A percentile compares a stretch with the other conserved stretches of the same genome.
Evolutionary conservation across 345 rosid genomes (phyloP).

Genomic region (Sisymbrium altissimum): DNA sequence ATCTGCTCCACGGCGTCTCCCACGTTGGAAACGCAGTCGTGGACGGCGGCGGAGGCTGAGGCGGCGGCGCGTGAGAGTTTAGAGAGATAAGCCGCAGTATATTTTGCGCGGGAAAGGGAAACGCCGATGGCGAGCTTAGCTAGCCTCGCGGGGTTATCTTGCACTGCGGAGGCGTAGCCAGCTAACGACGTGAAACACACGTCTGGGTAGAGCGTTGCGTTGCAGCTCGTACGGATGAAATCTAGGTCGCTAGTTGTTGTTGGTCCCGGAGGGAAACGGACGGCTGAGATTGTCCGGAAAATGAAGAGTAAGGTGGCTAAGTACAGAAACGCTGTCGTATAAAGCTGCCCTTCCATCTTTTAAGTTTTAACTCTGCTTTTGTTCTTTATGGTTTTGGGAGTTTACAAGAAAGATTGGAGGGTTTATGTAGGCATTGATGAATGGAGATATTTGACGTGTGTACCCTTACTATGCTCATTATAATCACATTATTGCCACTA

Average conservation of each 20-base stretch:
- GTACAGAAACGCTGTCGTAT: conserved; percentile 22
- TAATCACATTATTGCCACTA: conserved; percentile 24
- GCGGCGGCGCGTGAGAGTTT: conserved; percentile 54
- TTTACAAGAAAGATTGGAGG: background rate
- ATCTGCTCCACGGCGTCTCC: conserved; percentile 87
- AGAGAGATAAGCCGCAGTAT: conserved; percentile 47
- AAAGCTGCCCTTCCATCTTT: conserved; percentile 30
- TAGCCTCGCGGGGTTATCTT: conserved; percentile 52
- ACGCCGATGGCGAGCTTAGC: conserved; percentile 63
- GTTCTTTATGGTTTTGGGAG: background rate
- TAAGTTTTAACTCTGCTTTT: background rate
- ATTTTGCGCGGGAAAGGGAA: conserved; percentile 52
- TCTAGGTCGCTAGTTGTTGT: conserved; percentile 37
- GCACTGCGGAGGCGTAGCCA: conserved; percentile 54
- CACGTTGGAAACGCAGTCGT: conserved; percentile 79
- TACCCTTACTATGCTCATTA: background rate
- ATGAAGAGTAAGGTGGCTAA: conserved; percentile 33
- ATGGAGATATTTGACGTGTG: conserved; percentile 1
- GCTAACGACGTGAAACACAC: conserved; percentile 66
- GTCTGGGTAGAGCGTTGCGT: conserved; percentile 72
- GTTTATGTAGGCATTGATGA: conserved; percentile 30
- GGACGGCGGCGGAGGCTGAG: conserved; percentile 63
- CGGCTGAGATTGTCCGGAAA: conserved; percentile 26
- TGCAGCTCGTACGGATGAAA: conserved; percentile 79
- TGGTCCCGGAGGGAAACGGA: conserved; percentile 5